Evolutionary conservation across 202 grass and related monocot species (phyloP).

Genomic region (Brachypodium distachyon): DNA sequence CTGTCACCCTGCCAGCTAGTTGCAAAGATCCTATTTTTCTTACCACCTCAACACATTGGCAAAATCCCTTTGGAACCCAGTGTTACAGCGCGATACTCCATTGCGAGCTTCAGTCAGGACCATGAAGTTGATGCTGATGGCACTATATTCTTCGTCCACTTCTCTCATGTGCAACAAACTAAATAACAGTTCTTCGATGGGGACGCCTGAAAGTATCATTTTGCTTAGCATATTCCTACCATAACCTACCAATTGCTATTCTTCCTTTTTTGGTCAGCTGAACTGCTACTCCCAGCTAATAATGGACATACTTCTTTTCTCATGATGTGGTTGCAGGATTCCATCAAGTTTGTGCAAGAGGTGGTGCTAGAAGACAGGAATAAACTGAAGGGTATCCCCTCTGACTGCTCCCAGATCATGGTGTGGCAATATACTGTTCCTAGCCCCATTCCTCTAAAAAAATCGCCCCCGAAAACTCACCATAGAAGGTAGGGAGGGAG

Average conservation of each 20-base stretch:
- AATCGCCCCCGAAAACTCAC: conserved; percentile 26
- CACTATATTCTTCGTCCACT: neutral
- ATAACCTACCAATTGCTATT: neutral
- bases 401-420: conserved; percentile 83
- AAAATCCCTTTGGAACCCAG: neutral
- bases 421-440: conserved; percentile 63
- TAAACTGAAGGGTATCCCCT: conserved; percentile 79
- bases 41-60: neutral
- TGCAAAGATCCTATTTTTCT: neutral
- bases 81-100: neutral
- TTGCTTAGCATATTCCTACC: neutral
- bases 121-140: neutral
- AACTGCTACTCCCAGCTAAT: neutral
- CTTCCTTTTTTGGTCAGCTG: neutral
- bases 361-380: conserved; percentile 67
- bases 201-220: neutral
- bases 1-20: neutral
- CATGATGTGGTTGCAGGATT: conserved; percentile 48
- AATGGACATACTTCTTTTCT: neutral
- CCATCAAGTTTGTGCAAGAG: conserved; percentile 93
- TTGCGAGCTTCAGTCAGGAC: conserved; percentile 3
- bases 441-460: conserved; percentile 2
- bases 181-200: neutral
- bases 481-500: conserved; percentile 38
- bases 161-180: conserved; percentile 6